Base-by-base conservation (phyloP, 352 stramenopile genomes). In the Pythium insidiosum region DNA sequence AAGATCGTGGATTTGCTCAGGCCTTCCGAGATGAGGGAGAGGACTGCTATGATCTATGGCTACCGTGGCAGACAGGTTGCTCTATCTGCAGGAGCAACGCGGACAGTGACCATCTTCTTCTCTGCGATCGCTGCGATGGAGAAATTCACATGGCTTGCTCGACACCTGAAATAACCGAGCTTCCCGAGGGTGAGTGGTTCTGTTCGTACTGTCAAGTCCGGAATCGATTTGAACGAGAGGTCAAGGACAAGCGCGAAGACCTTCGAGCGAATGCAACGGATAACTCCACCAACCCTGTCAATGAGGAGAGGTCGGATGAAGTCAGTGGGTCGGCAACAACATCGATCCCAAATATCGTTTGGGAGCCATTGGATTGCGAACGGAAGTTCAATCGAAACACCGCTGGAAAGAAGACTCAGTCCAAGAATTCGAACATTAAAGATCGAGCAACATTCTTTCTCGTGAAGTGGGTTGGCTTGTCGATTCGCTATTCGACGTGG, bases 131-230 rank as follows among this genome's bases (percentile, higher is more conserved):
- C n/a, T 95, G 83, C 43, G 83, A 95, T 53, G 75, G 75, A 6
- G 83, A 95, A 45, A 82, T 90, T 23, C 83, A 95, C 61, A 89
- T 93, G 72, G 70, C 76, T 23, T 95, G 83, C 47, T 73, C 74
- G 10, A 84, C 69, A 1, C 80, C 80, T 11, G 63, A 72, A 15
- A 63, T 95, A 25, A 72, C 68, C 1, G 68, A 84, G 40, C 37
- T 91, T 13, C 83, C 83, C 4, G 71, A 83, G 3, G 80, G 70
- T 15, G 79, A 93, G 36, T 95, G 83, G 83, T 91, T 80, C 49
- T 95, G 83, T 36, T 54, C 50, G 7, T 94, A 78, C 24, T 94
- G 82, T 22, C 38, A 64, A 41, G 50, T 71, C 3, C 75, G 75
- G 23, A 70, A 68, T 38, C 62, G 61, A 34, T 86, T 71, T 50